Percentiles rank a stretch among this genome's conserved stretches.
Conservation (phyloP, 495 filamentous ascomycete species). For the Lasiosphaeris hirsuta region DNA sequence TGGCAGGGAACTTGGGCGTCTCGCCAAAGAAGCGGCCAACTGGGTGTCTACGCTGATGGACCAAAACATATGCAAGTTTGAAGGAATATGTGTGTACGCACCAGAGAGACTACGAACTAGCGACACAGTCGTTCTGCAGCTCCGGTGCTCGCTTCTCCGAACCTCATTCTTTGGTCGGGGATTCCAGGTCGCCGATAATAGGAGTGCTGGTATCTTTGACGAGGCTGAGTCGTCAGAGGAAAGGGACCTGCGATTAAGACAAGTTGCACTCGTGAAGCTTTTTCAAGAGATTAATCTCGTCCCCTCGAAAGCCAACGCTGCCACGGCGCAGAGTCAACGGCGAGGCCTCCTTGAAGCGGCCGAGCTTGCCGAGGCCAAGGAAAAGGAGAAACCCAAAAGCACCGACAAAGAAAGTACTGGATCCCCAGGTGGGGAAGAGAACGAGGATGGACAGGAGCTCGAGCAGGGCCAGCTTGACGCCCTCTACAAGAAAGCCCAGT, state of each 20-base stretch:
- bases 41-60: constrained; percentile 95
- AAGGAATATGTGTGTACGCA: constrained; percentile 84
- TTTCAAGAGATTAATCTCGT: constrained; percentile 86
- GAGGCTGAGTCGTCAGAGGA: constrained; percentile 85
- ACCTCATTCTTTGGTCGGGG: constrained; percentile 64
- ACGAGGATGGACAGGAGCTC: constrained; percentile 80
- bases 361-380: constrained; percentile 77
- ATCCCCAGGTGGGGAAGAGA: constrained; percentile 55
- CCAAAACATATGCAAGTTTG: constrained; percentile 83
- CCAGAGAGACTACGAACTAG: constrained; percentile 82
- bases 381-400: constrained; percentile 45
- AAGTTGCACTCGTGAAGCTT: constrained; percentile 81
- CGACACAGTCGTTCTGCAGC: constrained; percentile 87
- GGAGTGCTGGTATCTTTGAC: constrained; percentile 58
- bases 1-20: constrained; percentile 80
- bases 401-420: constrained; percentile 45
- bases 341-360: constrained; percentile 81
- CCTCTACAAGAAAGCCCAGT: constrained; percentile 93
- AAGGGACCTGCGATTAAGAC: constrained; percentile 74
- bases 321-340: constrained; percentile 72
- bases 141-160: constrained; percentile 72
- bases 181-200: constrained; percentile 63
- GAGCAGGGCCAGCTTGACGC: constrained; percentile 94
- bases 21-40: constrained; percentile 86
- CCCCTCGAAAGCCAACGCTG: constrained; percentile 68